These are phyloP conservation scores for Neotropicomus parvogracilis DNA, from an alignment of 1,284 basidiomycete species.

Conservation along the genomic window DNA sequence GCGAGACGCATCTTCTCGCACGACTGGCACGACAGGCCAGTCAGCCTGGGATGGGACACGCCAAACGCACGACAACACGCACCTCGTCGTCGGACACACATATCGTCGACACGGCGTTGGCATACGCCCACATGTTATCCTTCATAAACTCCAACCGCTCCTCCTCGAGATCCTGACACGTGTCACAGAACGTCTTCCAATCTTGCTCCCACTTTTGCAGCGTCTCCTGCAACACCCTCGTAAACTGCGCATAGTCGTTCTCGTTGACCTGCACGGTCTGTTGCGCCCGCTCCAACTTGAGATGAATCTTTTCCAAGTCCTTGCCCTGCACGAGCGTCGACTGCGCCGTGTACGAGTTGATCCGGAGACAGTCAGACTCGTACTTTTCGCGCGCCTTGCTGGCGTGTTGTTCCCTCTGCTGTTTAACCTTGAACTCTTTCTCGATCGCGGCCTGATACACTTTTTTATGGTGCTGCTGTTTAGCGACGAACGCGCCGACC, in stretches of 20 bases:
- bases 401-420: constrained; percentile 80
- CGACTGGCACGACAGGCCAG: constrained; percentile 48
- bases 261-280: constrained; percentile 89
- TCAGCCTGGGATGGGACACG: background rate
- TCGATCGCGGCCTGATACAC: constrained; percentile 73
- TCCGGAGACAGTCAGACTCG: constrained; percentile 88
- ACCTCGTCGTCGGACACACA: constrained; percentile 97
- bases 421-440: constrained; percentile 85
- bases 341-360: constrained; percentile 96
- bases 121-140: constrained; percentile 94
- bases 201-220: constrained; percentile 86
- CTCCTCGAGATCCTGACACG: constrained; percentile 94
- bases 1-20: constrained; percentile 84
- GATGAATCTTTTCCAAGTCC: constrained; percentile 87
- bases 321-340: constrained; percentile 89
- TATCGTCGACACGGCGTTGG: constrained; percentile 92
- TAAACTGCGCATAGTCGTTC: constrained; percentile 87
- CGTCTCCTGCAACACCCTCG: constrained; percentile 79
- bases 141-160: constrained; percentile 92
- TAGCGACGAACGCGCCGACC: constrained; percentile 58
- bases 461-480: constrained; percentile 76
- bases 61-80: constrained; percentile 30
- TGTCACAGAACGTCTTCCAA: constrained; percentile 93
- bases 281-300: constrained; percentile 86
- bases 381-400: constrained; percentile 91